These are phyloP conservation scores for Suillus occidentalis DNA, from an alignment of 768 basidiomycete genomes.

Conservation along the genomic window DNA sequence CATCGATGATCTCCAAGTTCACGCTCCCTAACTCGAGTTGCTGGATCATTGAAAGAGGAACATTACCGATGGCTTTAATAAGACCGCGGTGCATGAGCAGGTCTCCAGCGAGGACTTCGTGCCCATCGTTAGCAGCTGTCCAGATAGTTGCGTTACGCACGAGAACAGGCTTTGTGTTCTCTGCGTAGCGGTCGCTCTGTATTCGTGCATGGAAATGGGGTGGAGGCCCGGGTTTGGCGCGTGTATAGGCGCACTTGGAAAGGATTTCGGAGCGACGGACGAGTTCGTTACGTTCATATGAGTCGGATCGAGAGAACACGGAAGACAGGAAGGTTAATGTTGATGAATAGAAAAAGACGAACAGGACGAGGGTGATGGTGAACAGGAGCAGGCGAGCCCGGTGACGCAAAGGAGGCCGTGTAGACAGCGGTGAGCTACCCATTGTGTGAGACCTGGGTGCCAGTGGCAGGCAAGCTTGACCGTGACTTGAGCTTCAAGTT, in stretches of 20 bases:
- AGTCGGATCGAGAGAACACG: not conserved
- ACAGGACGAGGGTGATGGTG: not conserved
- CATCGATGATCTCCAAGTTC: conserved; percentile 57
- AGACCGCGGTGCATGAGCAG: conserved; percentile 70
- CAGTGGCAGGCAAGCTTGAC: not conserved
- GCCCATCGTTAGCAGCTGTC: conserved; percentile 75
- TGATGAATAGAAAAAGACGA: not conserved
- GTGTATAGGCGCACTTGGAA: conserved; percentile 45
- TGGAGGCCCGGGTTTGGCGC: conserved; percentile 43
- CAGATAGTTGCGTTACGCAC: conserved; percentile 80
- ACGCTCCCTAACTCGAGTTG: conserved; percentile 27
- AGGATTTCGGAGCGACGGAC: conserved; percentile 29
- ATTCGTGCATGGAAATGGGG: conserved; percentile 47
- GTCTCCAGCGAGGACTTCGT: conserved; percentile 61
- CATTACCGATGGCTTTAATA: conserved; percentile 56
- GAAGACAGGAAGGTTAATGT: not conserved
- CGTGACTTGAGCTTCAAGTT: not conserved
- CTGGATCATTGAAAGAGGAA: conserved; percentile 26
- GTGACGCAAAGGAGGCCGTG: no score
- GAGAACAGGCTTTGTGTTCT: conserved; percentile 58
- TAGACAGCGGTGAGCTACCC: no score
- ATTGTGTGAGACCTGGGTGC: not conserved
- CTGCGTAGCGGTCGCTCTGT: conserved; percentile 63
- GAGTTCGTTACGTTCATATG: conserved; percentile 5
- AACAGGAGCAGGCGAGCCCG: not conserved